Percentiles rank a stretch among this genome's conserved stretches.
Conservation (phyloP, 306 rosid species). For the Castanospermum australe region DNA sequence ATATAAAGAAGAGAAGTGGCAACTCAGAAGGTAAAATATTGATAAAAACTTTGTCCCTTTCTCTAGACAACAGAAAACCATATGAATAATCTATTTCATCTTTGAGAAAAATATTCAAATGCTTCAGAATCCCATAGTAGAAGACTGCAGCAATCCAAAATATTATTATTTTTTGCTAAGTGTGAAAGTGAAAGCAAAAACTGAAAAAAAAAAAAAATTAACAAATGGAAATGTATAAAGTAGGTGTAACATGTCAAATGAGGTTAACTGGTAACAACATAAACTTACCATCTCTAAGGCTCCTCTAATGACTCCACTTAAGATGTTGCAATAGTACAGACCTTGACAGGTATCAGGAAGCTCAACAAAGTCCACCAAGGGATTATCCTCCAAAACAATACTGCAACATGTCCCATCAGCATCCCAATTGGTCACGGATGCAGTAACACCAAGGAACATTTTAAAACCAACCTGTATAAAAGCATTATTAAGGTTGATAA, state of each 20-base stretch:
- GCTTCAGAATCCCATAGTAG: background rate
- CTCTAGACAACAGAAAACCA: background rate
- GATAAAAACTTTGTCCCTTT: background rate
- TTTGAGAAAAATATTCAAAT: conserved; percentile 7
- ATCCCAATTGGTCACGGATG: conserved; percentile 94
- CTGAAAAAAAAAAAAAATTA: background rate
- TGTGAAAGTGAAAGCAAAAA: background rate
- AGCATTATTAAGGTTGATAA: conserved; percentile 18
- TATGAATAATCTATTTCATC: background rate
- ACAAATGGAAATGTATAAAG: background rate
- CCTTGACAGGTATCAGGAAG: conserved; percentile 97
- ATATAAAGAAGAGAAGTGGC: background rate
- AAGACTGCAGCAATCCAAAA: background rate
- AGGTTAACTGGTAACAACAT: background rate
- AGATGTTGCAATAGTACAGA: conserved; percentile 87
- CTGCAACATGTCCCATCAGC: conserved; percentile 94
- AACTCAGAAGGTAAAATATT: background rate
- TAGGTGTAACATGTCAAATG: background rate
- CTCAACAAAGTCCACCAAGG: conserved; percentile 95
- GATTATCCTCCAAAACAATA: conserved; percentile 93
- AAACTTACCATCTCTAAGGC: conserved; percentile 94
- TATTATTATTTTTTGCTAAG: background rate
- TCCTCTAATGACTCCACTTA: conserved; percentile 94
- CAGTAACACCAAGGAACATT: conserved; percentile 94
- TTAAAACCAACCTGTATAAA: conserved; percentile 80